These are phyloP conservation scores for Cerioporus squamosus DNA, from an alignment of 1,284 basidiomycete species.

Conservation along the genomic window DNA sequence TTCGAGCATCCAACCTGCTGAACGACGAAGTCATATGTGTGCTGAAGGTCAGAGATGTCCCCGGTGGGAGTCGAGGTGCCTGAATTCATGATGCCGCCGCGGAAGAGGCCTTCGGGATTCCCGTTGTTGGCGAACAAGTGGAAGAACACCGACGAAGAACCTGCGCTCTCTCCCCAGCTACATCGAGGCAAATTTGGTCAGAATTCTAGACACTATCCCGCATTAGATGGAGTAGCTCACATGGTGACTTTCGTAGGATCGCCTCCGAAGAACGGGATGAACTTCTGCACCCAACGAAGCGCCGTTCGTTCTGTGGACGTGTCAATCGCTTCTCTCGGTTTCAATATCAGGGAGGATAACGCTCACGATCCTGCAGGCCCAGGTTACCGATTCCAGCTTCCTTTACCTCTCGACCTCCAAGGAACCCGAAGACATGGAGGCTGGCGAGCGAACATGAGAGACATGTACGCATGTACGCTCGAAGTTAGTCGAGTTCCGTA, in stretches of 20 bases:
- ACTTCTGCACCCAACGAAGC: slow-evolving; percentile 57
- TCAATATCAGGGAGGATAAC: not conserved
- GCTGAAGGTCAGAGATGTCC: slow-evolving; percentile 34
- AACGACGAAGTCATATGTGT: slow-evolving; percentile 38
- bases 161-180: slow-evolving; percentile 47
- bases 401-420: slow-evolving; percentile 53
- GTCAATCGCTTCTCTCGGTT: not conserved
- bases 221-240: slow-evolving; percentile 5
- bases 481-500: not conserved
- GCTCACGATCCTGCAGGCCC: slow-evolving; percentile 56
- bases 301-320: slow-evolving; percentile 34
- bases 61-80: slow-evolving; percentile 37
- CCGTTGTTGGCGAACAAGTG: slow-evolving; percentile 38
- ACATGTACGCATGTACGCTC: not conserved
- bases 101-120: slow-evolving; percentile 37
- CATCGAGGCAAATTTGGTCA: not conserved
- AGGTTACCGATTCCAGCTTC: slow-evolving; percentile 57
- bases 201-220: too few relatives aligned
- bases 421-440: slow-evolving; percentile 45
- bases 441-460: not conserved
- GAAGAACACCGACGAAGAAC: slow-evolving; percentile 37
- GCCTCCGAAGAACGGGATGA: slow-evolving; percentile 44
- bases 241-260: slow-evolving; percentile 38
- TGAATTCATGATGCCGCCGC: slow-evolving; percentile 39
- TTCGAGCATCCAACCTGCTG: slow-evolving; percentile 32